A percentile compares a stretch with the other conserved stretches of the same genome.
Evolutionary conservation across 1,139 yeast species (phyloP).

Genomic region (Blastobotrys malaysiensis): DNA sequence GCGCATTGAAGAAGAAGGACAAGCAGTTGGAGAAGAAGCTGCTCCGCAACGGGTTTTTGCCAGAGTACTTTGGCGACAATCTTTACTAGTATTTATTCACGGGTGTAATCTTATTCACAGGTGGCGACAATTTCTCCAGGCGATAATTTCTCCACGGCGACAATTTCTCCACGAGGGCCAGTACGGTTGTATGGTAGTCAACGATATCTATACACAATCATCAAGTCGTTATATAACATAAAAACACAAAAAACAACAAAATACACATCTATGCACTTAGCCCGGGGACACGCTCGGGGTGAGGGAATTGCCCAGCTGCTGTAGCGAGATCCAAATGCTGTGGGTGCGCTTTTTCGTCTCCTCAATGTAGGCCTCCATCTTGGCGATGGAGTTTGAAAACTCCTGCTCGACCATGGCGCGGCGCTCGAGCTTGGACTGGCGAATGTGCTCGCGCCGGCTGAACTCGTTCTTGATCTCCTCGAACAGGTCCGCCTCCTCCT

Average conservation of each 20-base stretch:
- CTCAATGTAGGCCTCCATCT: constrained; percentile 32
- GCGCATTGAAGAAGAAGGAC: constrained; percentile 39
- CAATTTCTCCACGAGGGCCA: too few species aligned
- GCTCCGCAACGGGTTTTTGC: constrained; percentile 25
- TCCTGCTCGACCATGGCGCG: constrained; percentile 28
- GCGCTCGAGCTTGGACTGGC: constrained; percentile 21
- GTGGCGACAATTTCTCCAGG: too few species aligned
- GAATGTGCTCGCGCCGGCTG: constrained; percentile 16
- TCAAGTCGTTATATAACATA: not conserved
- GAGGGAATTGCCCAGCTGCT: constrained; percentile 2
- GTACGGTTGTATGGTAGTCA: not conserved
- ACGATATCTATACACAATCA: not conserved
- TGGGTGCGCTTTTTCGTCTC: constrained; percentile 22
- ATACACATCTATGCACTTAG: not conserved
- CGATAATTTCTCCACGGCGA: too few species aligned
- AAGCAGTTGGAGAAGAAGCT: constrained; percentile 46
- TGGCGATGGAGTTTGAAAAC: constrained; percentile 32
- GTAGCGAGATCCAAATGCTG: constrained; percentile 7
- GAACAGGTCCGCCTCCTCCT: constrained; percentile 13
- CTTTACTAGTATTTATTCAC: constrained; percentile 17
- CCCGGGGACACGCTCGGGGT: not conserved
- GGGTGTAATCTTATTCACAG: too few species aligned
- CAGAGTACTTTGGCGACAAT: constrained; percentile 21
- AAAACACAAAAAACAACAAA: not conserved
- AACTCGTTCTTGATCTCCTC: constrained; percentile 15